These are phyloP conservation scores for Oryza rufipogon DNA, from an alignment of 176 grass and related monocot genomes.

Conservation along the genomic window DNA sequence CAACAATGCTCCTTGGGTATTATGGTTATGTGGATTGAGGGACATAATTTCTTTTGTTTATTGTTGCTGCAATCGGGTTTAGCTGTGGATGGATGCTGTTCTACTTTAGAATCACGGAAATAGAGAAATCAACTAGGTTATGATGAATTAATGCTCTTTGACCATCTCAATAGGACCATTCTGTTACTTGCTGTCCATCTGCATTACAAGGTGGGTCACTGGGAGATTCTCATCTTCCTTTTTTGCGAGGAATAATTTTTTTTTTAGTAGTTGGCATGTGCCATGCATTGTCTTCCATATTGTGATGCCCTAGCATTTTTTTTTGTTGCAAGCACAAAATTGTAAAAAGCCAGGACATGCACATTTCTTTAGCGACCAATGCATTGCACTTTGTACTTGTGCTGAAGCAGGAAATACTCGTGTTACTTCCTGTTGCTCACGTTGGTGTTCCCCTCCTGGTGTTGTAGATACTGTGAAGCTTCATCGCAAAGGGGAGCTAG, in stretches of 20 bases:
- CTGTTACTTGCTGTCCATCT: slow-evolving; percentile 10
- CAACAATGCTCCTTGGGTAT: neutral
- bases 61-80: neutral
- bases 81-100: neutral
- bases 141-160: slow-evolving; percentile 15
- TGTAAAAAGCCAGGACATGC: neutral
- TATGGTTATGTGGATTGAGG: slow-evolving; percentile 1
- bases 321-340: neutral
- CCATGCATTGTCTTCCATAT: neutral
- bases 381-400: neutral
- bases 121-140: slow-evolving; percentile 2
- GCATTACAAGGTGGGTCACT: slow-evolving; percentile 24
- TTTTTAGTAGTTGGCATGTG: neutral
- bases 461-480: slow-evolving; percentile 86
- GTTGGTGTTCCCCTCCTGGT: slow-evolving; percentile 1
- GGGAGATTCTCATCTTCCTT: neutral
- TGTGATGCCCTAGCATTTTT: neutral
- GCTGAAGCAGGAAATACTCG: neutral
- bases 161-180: neutral
- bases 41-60: slow-evolving; percentile 4
- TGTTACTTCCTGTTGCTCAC: slow-evolving; percentile 1
- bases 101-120: neutral
- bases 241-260: neutral
- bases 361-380: slow-evolving; percentile 15
- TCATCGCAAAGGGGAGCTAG: slow-evolving; percentile 73